These are phyloP conservation scores for Mycothermus thermophilus DNA, from an alignment of 495 filamentous ascomycete genomes.

Conservation along the genomic window DNA sequence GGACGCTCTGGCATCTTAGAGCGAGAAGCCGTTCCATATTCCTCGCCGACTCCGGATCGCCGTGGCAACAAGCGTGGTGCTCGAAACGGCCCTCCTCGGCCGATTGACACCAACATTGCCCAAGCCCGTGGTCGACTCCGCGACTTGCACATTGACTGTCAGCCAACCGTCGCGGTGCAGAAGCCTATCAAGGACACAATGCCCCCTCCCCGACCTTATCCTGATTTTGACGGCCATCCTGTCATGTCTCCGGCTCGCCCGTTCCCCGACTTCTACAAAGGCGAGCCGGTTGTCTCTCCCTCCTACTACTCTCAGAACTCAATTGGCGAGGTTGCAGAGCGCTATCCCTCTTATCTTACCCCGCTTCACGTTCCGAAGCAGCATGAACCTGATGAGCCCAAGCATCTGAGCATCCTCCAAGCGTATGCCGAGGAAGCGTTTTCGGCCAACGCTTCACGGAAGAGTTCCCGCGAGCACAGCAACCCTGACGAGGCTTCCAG, in stretches of 20 bases:
- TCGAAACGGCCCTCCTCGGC: neutral
- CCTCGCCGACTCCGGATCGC: neutral
- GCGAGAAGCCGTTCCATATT: neutral
- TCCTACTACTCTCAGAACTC: conserved; percentile 17
- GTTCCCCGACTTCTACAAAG: neutral
- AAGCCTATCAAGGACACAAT: neutral
- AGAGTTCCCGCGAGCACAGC: neutral
- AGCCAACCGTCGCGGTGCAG: conserved; percentile 1
- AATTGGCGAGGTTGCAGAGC: neutral
- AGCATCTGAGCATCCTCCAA: conserved; percentile 12
- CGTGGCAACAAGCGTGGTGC: neutral
- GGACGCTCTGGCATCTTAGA: too few species aligned
- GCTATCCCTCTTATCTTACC: conserved; percentile 7
- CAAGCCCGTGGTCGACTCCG: conserved; percentile 3
- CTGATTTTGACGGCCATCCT: too few species aligned
- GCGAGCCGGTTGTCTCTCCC: conserved; percentile 4
- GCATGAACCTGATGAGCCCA: neutral
- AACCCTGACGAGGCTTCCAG: neutral
- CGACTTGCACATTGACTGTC: neutral
- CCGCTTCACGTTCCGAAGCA: conserved; percentile 16
- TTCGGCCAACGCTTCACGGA: neutral
- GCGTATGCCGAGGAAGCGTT: conserved; percentile 11
- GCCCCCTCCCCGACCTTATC: neutral
- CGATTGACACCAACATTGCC: conserved; percentile 9
- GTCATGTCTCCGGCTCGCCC: too few species aligned